Evolutionary conservation across 306 rosid species (phyloP).

Genomic region (Fragaria ananassa): DNA sequence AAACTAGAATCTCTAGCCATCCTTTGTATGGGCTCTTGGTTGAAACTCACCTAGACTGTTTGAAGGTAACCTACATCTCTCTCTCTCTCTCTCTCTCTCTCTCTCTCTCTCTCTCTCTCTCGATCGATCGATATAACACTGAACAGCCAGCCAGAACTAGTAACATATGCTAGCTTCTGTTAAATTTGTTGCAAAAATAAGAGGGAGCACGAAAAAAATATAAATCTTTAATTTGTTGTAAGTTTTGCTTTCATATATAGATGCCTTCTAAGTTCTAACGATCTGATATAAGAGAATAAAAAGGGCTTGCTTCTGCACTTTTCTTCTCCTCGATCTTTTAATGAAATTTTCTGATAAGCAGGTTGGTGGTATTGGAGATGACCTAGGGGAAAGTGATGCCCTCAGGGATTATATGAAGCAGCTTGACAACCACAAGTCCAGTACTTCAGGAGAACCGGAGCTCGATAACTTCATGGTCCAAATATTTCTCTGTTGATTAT

Average conservation of each 20-base stretch:
- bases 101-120: too few relatives aligned
- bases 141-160: background rate
- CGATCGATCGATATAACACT: background rate
- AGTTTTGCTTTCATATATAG: background rate
- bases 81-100: background rate
- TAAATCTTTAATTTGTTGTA: background rate
- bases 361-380: constrained; percentile 53
- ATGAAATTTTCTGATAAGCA: constrained; percentile 5
- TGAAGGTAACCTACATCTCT: constrained; percentile 46
- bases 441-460: constrained; percentile 45
- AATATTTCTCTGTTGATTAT: background rate
- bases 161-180: background rate
- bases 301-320: background rate
- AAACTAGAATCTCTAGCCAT: constrained; percentile 68
- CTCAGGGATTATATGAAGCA: constrained; percentile 32
- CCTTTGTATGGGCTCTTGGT: constrained; percentile 61
- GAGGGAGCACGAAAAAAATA: background rate
- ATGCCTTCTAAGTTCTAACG: background rate
- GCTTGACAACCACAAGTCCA: constrained; percentile 26
- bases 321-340: background rate
- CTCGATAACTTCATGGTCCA: constrained; percentile 84
- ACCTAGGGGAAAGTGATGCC: constrained; percentile 32
- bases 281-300: background rate
- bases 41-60: constrained; percentile 69
- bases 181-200: background rate